Percentiles rank a stretch among this genome's conserved stretches.
phyloP scores from a whole-genome alignment of 2,329 filamentous ascomycete genomes.

The Fusarium mundagurra region DNA sequence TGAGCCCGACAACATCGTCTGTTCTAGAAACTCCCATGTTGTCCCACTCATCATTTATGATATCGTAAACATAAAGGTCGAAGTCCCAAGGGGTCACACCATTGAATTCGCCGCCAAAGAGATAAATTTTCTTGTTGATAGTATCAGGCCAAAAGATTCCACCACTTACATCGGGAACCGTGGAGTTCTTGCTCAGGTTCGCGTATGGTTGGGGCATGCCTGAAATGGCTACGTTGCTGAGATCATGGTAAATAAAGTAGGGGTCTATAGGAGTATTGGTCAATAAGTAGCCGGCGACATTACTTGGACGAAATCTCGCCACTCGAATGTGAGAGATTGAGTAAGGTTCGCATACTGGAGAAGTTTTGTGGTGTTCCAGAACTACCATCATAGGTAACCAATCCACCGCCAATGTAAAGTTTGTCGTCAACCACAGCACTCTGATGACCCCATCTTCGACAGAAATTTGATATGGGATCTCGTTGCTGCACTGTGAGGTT shows the following conservation, averaged over 20 bases:
- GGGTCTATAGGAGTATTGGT: conserved; percentile 18
- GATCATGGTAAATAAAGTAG: conserved; percentile 64
- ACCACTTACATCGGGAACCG: conserved; percentile 59
- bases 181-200: conserved; percentile 67
- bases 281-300: background rate
- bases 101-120: conserved; percentile 70
- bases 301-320: background rate
- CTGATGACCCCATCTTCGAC: conserved; percentile 66
- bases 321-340: background rate
- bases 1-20: conserved; percentile 55
- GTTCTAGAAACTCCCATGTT: conserved; percentile 51
- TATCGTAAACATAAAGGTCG: conserved; percentile 66
- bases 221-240: conserved; percentile 55
- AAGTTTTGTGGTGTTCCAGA: conserved; percentile 60
- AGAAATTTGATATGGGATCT: conserved; percentile 65
- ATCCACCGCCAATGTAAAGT: conserved; percentile 71
- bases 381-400: conserved; percentile 64
- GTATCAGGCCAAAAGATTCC: conserved; percentile 67
- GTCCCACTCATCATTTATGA: conserved; percentile 66
- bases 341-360: conserved; percentile 58
- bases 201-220: conserved; percentile 63
- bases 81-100: conserved; percentile 56
- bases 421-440: conserved; percentile 67
- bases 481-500: conserved; percentile 48
- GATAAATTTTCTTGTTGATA: conserved; percentile 70